These are phyloP conservation scores for Paradendryphiella salina DNA, from an alignment of 2,329 filamentous ascomycete species.

Conservation along the genomic window DNA sequence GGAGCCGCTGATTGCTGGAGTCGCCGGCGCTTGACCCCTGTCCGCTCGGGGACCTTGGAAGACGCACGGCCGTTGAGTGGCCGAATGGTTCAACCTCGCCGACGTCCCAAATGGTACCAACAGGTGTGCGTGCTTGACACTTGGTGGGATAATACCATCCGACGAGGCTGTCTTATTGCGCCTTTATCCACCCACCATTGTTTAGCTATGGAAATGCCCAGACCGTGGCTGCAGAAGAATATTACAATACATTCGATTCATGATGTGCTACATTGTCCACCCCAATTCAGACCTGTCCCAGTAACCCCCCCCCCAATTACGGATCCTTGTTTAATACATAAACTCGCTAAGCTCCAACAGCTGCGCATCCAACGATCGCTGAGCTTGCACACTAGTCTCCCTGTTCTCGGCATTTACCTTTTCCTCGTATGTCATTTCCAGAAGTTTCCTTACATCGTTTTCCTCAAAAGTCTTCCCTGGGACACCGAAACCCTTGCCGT, in stretches of 20 bases:
- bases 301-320: background rate
- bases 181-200: background rate
- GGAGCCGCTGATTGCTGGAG: background rate
- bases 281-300: background rate
- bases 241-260: background rate
- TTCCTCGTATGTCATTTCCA: slow-evolving; percentile 49
- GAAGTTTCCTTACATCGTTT: slow-evolving; percentile 48
- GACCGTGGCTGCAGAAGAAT: background rate
- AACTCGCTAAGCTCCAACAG: slow-evolving; percentile 70
- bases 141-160: too few species aligned
- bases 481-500: slow-evolving; percentile 32
- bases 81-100: background rate
- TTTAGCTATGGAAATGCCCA: too few species aligned
- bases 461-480: slow-evolving; percentile 40
- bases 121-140: too few species aligned
- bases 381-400: slow-evolving; percentile 66
- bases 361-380: slow-evolving; percentile 71
- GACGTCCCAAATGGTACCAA: background rate
- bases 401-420: slow-evolving; percentile 67
- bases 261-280: background rate
- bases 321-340: slow-evolving; percentile 54
- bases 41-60: background rate
- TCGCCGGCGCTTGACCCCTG: background rate
- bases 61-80: background rate
- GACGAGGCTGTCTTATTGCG: background rate